Base-by-base conservation (phyloP, 306 rosid species). In the Benincasa hispida region DNA sequence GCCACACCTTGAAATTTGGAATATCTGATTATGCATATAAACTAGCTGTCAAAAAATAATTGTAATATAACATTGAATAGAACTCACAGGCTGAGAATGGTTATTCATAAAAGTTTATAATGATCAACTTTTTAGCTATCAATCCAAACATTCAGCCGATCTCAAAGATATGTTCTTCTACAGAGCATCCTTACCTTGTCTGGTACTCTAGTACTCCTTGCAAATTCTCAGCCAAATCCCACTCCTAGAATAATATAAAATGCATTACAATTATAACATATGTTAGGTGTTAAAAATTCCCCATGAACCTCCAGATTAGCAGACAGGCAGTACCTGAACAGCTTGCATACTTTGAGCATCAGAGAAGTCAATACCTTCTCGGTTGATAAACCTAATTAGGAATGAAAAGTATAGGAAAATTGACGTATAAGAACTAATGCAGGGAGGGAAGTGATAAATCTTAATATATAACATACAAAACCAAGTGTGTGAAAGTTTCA, bases 341-440 rank as follows among this genome's bases (percentile, higher is more conserved):
- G 95, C 99, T 89, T 92, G 97, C 97, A 89, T 94, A 85, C 88
- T 86, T 85, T 92, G 95, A 76, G 95, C 97, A 88, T 90, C 99
- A 19, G 99, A 94, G 85, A 94, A 94, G 90, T 94, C 99, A 54
- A 94, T 94, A 74, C 99, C 99, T 37, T 92, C 97, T 76, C 90
- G 90, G 76, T 94, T 90, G 85, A 90, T 84, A 84, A 94, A 90
- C 92, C 99, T 94, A 75, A 81, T 77, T 83, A 58, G 17, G 51
- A 59, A n/a, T n/a, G n/a, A n/a, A n/a, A n/a, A n/a, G n/a, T n/a
- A n/a, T n/a, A 55, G 35, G 51, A 28, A 8, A 74, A 19, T 32
- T 74, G 15, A 5, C 21, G 19, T 8, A 30, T 30, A 48, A 73
- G 19, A 69, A 69, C 10, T 4, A n/a, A 67, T 12, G 54, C 32